Base-by-base conservation (phyloP, 192 early-diverging fungal species). In the Coemansia reversa region DNA sequence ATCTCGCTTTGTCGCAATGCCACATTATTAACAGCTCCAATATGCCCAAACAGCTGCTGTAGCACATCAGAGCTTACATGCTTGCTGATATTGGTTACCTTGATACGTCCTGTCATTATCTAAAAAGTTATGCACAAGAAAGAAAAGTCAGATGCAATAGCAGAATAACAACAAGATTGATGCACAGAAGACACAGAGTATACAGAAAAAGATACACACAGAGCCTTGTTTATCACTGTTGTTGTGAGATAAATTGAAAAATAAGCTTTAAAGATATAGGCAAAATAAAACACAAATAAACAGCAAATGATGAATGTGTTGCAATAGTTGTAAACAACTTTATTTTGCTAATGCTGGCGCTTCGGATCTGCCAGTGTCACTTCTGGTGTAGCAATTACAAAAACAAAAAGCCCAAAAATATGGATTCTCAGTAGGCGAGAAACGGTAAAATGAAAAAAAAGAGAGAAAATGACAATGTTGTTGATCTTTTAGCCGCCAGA, bases 11-110 rank as follows among this genome's bases (percentile, higher is more conserved):
- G 35, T 4, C 32, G 63, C 16, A 75, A 0, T 0, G 42, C 58
- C 0, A 90, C 25, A 1, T 65, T 62, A 24, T 16, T 59, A 42
- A 92, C 67, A 4, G 70, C 58, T 23, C 90, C 90, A 6, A 92
- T 54, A 59, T 82, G 83, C 49, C 67, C 70, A 66, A 92, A 90
- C 25, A 92, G 67, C 23, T 74, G 54, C 12, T 64, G 58, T 28
- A 92, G 60, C 2, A 89, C 83, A 16, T 70, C 69, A 54, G 79
- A 74, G 51, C 72, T 79, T 25, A 89, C 89, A 22, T 85, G 75
- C 4, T 78, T 45, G 8, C 87, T 88, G 22, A 92, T 77, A 60
- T 91, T 90, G 25, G 87, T 62, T 16, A 88, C 89, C 80, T 88
- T 70, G 35, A 71, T 52, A 30, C 54, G 48, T 5, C 20, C 33